Evolutionary conservation across 2,329 filamentous ascomycete species (phyloP), one percentile per base, ranked within the genome.

Genomic region (Parafenestella ontariensis): DNA sequence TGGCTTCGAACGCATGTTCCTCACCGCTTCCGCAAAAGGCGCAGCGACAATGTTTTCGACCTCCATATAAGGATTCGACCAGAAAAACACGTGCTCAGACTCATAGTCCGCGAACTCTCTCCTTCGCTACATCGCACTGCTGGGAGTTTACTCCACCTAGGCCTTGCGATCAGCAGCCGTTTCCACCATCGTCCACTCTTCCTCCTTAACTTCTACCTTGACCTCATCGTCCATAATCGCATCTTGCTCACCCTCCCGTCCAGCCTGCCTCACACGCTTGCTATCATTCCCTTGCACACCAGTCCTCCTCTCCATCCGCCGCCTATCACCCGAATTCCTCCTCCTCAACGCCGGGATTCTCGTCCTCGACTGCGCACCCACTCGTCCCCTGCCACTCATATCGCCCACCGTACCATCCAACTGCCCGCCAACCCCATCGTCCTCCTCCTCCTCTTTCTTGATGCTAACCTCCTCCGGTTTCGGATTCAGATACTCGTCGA

Each of bases 401-500:
- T 40, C 37, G 1, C 6, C 20, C 4, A 4, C 26, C 11, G 15
- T 23, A 9, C 11, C 21, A 7, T 40, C 21, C 2, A 21, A 2
- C 11, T 40, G 11, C 3, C 1, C 37, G 7, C 11, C 11, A 13
- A 2, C 6, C n/a, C 11, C n/a, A 24, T 11, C 20, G 15, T 11
- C 20, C 5, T 24, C 10, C 24, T 3, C 21, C 21, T n/a, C 5
- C 1, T 40, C 37, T 24, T 31, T 31, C 29, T 10, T 31, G 29
- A 31, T 15, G 3, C 3, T 31, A 3, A 10, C 21, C 40, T 42
- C 21, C 40, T 42, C 40, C 7, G 20, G n/a, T 6, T 5, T 21
- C 2, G 37, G 20, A 26, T 46, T 31, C 15, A 54, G 13, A 28
- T 58, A 58, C 3, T 54, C 50, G 1, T 51, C 39, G 1, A 54